These are phyloP conservation scores for Paratinospora sagittata DNA, from an alignment of 164 flowering plant genomes.

Conservation along the genomic window DNA sequence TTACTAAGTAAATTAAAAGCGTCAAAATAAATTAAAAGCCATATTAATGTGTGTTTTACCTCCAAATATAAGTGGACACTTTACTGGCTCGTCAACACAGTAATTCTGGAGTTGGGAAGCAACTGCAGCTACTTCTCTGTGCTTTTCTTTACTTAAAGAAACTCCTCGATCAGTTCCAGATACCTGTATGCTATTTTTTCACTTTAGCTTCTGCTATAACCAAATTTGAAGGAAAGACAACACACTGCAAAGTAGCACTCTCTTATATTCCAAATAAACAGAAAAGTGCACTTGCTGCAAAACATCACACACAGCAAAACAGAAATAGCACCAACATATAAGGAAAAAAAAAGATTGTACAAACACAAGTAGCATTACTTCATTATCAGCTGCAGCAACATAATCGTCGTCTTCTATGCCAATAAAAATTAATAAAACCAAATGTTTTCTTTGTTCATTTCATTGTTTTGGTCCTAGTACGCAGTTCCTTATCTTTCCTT, in stretches of 20 bases:
- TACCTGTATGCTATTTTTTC: constrained; percentile 38
- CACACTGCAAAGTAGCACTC: background rate
- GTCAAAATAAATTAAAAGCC: background rate
- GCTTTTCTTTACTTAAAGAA: constrained; percentile 45
- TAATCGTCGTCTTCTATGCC: too few relatives aligned
- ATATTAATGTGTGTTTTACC: constrained; percentile 37
- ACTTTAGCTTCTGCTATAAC: background rate
- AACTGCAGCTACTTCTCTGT: constrained; percentile 59
- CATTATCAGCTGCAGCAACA: too few relatives aligned
- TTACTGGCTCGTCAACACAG: constrained; percentile 77
- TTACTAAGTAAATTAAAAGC: background rate
- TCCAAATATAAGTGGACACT: constrained; percentile 93
- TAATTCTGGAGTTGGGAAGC: constrained; percentile 52
- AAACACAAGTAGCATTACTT: too few relatives aligned
- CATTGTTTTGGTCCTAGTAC: too few relatives aligned
- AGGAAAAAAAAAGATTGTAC: too few relatives aligned
- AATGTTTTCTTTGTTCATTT: too few relatives aligned
- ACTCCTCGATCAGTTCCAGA: constrained; percentile 73
- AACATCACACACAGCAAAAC: too few relatives aligned
- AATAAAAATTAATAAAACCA: too few relatives aligned
- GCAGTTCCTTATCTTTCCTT: too few relatives aligned
- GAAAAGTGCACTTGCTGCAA: too few relatives aligned
- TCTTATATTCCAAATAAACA: background rate
- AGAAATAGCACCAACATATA: too few relatives aligned
- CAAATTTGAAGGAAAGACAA: background rate